A percentile compares a stretch with the other conserved stretches of the same genome.
Conservation (phyloP, 208 protist genomes). For the Crithidia acanthocephali region DNA sequence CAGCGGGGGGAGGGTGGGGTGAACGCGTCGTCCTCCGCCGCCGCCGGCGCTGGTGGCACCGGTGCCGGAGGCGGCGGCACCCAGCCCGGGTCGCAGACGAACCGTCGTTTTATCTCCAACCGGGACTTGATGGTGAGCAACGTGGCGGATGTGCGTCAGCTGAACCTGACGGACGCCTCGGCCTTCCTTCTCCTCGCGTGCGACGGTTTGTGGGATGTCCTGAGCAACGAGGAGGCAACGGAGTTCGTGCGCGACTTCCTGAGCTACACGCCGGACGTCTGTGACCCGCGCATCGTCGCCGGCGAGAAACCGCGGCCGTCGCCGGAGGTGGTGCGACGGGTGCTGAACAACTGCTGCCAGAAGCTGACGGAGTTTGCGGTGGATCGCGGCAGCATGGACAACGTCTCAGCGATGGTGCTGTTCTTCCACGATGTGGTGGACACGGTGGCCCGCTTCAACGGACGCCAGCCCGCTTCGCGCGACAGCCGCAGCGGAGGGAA, state of each 20-base stretch:
- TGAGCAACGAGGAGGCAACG: slow-evolving; percentile 85
- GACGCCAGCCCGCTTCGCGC: neutral
- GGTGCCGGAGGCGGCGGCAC: neutral
- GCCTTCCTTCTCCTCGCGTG: slow-evolving; percentile 85
- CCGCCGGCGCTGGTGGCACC: neutral
- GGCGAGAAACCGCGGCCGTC: slow-evolving; percentile 47
- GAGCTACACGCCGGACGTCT: slow-evolving; percentile 74
- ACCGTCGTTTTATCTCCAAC: slow-evolving; percentile 36
- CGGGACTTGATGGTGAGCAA: slow-evolving; percentile 82
- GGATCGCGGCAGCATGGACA: slow-evolving; percentile 82
- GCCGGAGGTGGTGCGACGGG: slow-evolving; percentile 47
- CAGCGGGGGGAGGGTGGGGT: neutral
- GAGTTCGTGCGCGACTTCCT: slow-evolving; percentile 81
- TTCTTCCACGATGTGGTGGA: slow-evolving; percentile 87
- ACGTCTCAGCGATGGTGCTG: slow-evolving; percentile 76
- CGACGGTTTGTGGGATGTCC: slow-evolving; percentile 90
- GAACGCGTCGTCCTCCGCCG: neutral
- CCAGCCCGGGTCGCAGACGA: slow-evolving; percentile 8
- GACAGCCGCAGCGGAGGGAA: neutral
- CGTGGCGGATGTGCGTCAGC: slow-evolving; percentile 73
- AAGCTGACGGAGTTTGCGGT: slow-evolving; percentile 86
- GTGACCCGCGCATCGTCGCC: slow-evolving; percentile 35
- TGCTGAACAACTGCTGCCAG: slow-evolving; percentile 76
- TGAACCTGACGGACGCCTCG: slow-evolving; percentile 74
- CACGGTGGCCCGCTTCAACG: slow-evolving; percentile 56